Evolutionary conservation across 1,284 basidiomycete species (phyloP).

Genomic region (Naganishia albida): DNA sequence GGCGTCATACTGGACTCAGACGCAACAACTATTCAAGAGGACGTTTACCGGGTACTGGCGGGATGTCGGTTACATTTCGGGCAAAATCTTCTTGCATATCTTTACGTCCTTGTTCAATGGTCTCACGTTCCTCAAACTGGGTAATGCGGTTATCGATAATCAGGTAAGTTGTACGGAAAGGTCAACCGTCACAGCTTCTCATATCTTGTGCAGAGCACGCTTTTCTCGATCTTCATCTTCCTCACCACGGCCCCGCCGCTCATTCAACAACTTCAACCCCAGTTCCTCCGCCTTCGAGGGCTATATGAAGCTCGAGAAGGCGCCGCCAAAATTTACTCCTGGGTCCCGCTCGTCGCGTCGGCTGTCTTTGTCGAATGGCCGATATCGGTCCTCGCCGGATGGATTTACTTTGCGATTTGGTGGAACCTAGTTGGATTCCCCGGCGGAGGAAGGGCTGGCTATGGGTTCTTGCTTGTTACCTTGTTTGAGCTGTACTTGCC

Average conservation of each 20-base stretch:
- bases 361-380: constrained; percentile 18
- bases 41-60: constrained; percentile 38
- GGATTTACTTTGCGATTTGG: constrained; percentile 27
- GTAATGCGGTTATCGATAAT: constrained; percentile 24
- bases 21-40: constrained; percentile 44
- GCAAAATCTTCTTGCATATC: constrained; percentile 47
- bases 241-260: constrained; percentile 32
- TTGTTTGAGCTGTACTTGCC: constrained; percentile 26
- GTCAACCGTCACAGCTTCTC: no score
- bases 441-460: constrained; percentile 10
- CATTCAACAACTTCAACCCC: constrained; percentile 52
- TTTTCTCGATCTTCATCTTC: constrained; percentile 32
- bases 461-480: constrained; percentile 10
- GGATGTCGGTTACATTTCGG: constrained; percentile 47
- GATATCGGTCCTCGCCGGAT: constrained; percentile 13
- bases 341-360: constrained; percentile 19
- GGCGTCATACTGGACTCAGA: constrained; percentile 42
- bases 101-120: constrained; percentile 43
- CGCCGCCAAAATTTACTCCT: constrained; percentile 48
- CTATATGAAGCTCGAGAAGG: constrained; percentile 53
- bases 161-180: constrained; percentile 3
- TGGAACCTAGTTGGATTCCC: constrained; percentile 25
- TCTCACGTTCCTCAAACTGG: constrained; percentile 40
- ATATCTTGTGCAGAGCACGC: not conserved
- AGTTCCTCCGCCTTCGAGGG: constrained; percentile 51